Base-by-base conservation (phyloP, 2,329 filamentous ascomycete genomes). In the Scedosporium minutisporum region DNA sequence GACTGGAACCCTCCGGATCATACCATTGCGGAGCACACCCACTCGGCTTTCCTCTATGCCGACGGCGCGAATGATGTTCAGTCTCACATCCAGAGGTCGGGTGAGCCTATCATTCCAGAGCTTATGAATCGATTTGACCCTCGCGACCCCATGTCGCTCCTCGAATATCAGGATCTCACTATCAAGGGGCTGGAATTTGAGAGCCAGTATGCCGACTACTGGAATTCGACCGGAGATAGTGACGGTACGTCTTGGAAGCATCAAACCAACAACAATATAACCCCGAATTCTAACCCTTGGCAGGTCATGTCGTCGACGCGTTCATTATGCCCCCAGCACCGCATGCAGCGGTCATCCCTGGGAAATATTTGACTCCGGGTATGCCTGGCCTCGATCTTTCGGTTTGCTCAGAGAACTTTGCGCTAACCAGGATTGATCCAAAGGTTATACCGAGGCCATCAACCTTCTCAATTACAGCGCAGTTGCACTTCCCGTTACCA, bases 401-500 rank as follows among this genome's bases (percentile, higher is more conserved):
- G n/a, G n/a, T n/a, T n/a, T n/a, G n/a, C n/a, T n/a, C n/a, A n/a
- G n/a, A n/a, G n/a, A 18, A 18, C 48, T 55, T 55, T 7, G 7
- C n/a, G n/a, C 48, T n/a, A 18, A 7, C n/a, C 48, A 6, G 27
- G 12, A 27, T 12, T 29, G 7, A 6, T 29, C 16, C 64, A 23
- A 58, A 74, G 73, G 64, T 3, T 75, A 75, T 6, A 71, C 71
- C 1, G 67, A 69, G 42, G 63, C 75, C 12, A 74, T 84, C 55
- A 87, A 87, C 65, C 58, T 83, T 18, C 66, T 86, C 18, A 83
- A 87, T 67, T 86, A 86, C 63, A 82, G 78, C 1, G 74, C 74
- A 38, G 77, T 79, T 0, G 76, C 81, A 1, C 74, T 87, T 18
- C 84, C 84, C 0, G 80, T 86, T 1, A 85, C 82, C 0, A 76